Evolutionary conservation across 768 basidiomycete species (phyloP).

Genomic region (Termitomyces sp.): DNA sequence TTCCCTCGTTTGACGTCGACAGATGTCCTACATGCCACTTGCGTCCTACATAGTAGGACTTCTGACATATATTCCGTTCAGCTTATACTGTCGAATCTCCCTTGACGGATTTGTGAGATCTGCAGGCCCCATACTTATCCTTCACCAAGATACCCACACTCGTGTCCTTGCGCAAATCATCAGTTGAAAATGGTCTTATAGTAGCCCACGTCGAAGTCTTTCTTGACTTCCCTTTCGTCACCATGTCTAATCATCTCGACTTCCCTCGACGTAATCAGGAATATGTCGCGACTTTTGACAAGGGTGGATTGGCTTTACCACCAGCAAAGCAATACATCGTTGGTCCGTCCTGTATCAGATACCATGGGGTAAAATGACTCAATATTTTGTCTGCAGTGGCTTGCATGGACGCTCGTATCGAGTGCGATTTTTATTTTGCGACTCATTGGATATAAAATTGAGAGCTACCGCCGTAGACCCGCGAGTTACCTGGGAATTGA

Average conservation of each 20-base stretch:
- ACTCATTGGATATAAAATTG: not conserved
- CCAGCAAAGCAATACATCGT: slow-evolving; percentile 30
- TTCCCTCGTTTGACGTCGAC: too few species aligned
- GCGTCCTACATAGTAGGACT: too few species aligned
- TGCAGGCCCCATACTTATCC: not conserved
- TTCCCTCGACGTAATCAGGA: slow-evolving; percentile 38
- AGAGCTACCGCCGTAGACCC: slow-evolving; percentile 35
- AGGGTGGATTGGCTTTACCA: slow-evolving; percentile 31
- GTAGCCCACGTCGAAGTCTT: too few species aligned
- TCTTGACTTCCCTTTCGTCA: not conserved
- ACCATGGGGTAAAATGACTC: not conserved
- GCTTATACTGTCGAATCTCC: not conserved
- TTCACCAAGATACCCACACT: not conserved
- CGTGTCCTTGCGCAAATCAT: not conserved
- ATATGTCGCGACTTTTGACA: slow-evolving; percentile 45
- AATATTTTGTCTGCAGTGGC: not conserved
- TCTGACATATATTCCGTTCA: not conserved
- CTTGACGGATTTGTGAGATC: not conserved
- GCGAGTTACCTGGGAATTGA: slow-evolving; percentile 56
- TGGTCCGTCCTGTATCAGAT: not conserved
- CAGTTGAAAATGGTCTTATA: not conserved
- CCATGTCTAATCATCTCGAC: slow-evolving; percentile 25
- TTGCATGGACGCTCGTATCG: not conserved
- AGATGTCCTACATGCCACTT: too few species aligned
- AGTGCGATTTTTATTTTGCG: not conserved